Evolutionary conservation across 331 rosid species (phyloP), one percentile per base, ranked within the genome.

Genomic region (Acacia concinna): DNA sequence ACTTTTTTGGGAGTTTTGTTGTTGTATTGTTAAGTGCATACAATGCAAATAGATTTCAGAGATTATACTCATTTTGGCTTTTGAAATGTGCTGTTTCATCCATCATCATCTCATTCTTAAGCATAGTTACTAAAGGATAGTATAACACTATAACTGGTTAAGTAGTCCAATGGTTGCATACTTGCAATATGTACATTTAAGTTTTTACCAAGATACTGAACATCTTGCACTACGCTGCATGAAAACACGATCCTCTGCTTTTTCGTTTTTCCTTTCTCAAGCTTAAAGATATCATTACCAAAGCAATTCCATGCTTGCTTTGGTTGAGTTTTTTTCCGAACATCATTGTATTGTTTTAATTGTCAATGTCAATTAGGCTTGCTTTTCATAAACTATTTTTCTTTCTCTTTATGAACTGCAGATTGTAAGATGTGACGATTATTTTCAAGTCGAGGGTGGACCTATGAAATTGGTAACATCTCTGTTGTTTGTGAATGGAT

Each of bases 361-460:
- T 35, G 64, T 52, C 37, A 73, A 35, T 35, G 64, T 52, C 37
- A 73, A 35, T 15, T 54, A 12, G 37, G 2, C 67, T 52, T 15
- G 41, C 10, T 17, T n/a, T 78, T 17, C 35, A 32, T 69, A 6
- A n/a, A 4, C 4, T 52, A 59, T 27, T 59, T 8, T 73, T 43
- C 15, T 56, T 0, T 10, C 31, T 56, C 31, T 56, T 23, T 10
- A 21, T 74, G 21, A 43, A 43, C 11, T 81, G 72, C 92, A 93
- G 98, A 84, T 63, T 77, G 84, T 84, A 5, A 93, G 93, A 67
- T 95, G 98, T 83, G 94, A 91, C 71, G 94, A 95, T 88, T 95
- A 95, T 81, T 95, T 87, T 84, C 96, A 88, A 83, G 88, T 96
- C 18, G 98, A 95, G 84, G 92, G 88, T 87, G 90, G 96, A 68